Conservation (phyloP, 1,284 basidiomycete genomes). For the Ganoderma leucocontextum region DNA sequence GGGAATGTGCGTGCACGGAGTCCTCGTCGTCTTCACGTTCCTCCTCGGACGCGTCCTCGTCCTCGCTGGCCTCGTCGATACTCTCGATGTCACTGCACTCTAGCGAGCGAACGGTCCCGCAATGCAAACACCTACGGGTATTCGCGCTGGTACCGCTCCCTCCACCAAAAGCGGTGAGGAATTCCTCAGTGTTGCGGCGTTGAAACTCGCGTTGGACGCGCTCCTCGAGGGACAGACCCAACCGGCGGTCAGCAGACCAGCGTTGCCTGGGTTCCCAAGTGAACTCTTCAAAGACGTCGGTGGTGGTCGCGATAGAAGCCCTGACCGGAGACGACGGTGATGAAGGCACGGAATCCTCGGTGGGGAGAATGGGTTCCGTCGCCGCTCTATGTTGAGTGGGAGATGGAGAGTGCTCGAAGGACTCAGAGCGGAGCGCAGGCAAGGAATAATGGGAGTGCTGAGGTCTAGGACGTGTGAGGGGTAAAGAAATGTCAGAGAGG, state of each 20-base stretch:
- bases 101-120: constrained; percentile 33
- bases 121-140: constrained; percentile 36
- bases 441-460: constrained; percentile 10
- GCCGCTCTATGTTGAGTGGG: constrained; percentile 11
- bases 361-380: constrained; percentile 8
- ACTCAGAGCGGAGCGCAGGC: constrained; percentile 19
- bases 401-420: constrained; percentile 25
- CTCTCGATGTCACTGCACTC: constrained; percentile 30
- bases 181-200: constrained; percentile 34
- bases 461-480: background rate
- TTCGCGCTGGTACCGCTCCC: constrained; percentile 17
- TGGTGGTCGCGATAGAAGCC: constrained; percentile 25
- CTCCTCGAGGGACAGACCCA: constrained; percentile 40
- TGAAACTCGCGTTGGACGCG: constrained; percentile 40
- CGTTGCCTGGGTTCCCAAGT: constrained; percentile 34
- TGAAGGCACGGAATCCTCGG: constrained; percentile 10
- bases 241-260: constrained; percentile 44
- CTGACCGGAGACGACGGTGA: constrained; percentile 28
- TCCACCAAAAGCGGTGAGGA: constrained; percentile 23
- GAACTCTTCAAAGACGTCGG: constrained; percentile 40
- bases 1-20: constrained; percentile 7
- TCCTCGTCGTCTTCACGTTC: constrained; percentile 23
- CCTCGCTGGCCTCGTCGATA: constrained; percentile 31
- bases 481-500: constrained; percentile 4
- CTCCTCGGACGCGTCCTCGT: constrained; percentile 8